Base-by-base conservation (phyloP, 78 protist species). In the Corallochytrium limacisporum region DNA sequence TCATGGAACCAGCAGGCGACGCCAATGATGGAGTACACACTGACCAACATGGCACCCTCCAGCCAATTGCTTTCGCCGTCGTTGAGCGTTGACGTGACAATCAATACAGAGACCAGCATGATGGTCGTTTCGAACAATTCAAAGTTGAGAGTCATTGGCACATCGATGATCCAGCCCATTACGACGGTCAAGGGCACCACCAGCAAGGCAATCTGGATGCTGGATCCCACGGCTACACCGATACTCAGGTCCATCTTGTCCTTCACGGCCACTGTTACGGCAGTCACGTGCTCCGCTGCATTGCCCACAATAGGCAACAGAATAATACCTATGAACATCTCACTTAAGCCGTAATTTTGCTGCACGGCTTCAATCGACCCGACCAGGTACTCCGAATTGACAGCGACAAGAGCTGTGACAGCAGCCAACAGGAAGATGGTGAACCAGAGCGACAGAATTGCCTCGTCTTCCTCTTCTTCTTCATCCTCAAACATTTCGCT, bases 251-350 rank as follows among this genome's bases (percentile, higher is more conserved):
- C 83, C 62, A 69, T 59, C 57, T 72, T 61, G 16, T 24, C 10
- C 37, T 56, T 38, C 36, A 18, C 16, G 18, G 83, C 83, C 18
- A 62, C 35, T 24, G 44, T 15, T 9, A 77, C 18, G 28, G 83
- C 83, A 10, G 83, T 60, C 29, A 70, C 50, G 59, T 77, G 83
- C 56, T 75, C 81, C 20, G 81, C 81, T 5, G 74, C 75, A 31
- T 77, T 77, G 46, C 83, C 83, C 4, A 62, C 55, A 31, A 77
- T 59, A 20, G 83, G 83, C 3, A 77, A 15, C 22, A 77, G 5
- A 39, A 56, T 26, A 28, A 70, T 44, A 4, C 74, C 51, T 38
- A 70, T 49, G 65, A 77, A 77, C 8, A 7, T 2, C 33, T 10
- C 38, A 57, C 40, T 28, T 10, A 57, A 9, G 63, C 12, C 18